Conservation (phyloP, 331 rosid genomes). For the Cydonia oblonga region DNA sequence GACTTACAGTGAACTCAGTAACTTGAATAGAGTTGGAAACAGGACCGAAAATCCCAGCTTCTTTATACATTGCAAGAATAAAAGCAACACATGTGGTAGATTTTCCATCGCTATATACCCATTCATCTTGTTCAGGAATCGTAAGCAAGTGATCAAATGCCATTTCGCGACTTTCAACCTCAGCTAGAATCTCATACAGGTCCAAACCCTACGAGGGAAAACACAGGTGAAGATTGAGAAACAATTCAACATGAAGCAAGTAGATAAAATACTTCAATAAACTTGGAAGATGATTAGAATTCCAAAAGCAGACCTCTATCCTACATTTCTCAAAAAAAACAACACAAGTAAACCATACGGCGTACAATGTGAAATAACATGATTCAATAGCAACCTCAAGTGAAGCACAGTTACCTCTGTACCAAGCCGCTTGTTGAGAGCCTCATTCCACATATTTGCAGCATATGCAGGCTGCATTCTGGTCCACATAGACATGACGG, state of each 20-base stretch:
- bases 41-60: slow-evolving; percentile 69
- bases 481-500: slow-evolving; percentile 97
- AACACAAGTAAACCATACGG: neutral
- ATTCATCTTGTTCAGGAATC: slow-evolving; percentile 82
- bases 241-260: neutral
- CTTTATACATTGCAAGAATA: slow-evolving; percentile 83
- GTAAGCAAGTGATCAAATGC: slow-evolving; percentile 67
- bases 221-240: neutral
- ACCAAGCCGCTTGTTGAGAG: slow-evolving; percentile 78
- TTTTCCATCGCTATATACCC: slow-evolving; percentile 88
- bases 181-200: slow-evolving; percentile 52
- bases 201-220: slow-evolving; percentile 49
- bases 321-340: neutral
- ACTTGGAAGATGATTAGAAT: neutral
- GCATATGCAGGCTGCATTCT: slow-evolving; percentile 93
- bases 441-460: slow-evolving; percentile 97
- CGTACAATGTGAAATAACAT: neutral
- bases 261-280: neutral
- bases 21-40: slow-evolving; percentile 66
- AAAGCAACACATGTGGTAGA: slow-evolving; percentile 87
- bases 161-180: slow-evolving; percentile 64
- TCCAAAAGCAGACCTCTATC: neutral
- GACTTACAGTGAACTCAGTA: slow-evolving; percentile 82
- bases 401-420: slow-evolving; percentile 47
- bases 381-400: neutral